Conservation (phyloP, 257 asterid genomes). For the Parsonsia alboflavescens region DNA sequence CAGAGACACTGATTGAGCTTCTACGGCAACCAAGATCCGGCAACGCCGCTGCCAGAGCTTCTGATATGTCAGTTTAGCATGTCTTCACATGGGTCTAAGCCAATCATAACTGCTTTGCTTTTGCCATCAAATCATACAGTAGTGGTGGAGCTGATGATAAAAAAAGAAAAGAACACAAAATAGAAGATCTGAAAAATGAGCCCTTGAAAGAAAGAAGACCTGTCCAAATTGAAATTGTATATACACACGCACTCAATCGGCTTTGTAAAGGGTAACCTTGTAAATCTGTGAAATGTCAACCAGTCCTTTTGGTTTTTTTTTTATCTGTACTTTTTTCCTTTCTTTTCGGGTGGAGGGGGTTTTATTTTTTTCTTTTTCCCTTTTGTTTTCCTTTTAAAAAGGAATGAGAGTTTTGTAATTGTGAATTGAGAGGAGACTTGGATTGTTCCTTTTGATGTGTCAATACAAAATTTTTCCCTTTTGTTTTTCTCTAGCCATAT, state of each 20-base stretch:
- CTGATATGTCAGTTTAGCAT: constrained; percentile 40
- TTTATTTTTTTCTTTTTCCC: not conserved
- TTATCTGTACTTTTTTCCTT: not conserved
- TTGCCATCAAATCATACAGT: not conserved
- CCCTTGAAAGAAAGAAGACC: not conserved
- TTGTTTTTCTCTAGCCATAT: too few species aligned
- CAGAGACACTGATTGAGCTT: constrained; percentile 71
- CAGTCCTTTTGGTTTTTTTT: not conserved
- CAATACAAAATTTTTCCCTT: not conserved
- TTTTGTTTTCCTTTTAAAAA: not conserved
- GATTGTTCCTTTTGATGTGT: constrained; percentile 2
- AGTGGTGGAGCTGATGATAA: not conserved
- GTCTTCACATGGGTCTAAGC: not conserved
- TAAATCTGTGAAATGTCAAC: constrained; percentile 14
- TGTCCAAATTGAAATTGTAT: constrained; percentile 16
- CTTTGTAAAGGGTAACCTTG: constrained; percentile 12
- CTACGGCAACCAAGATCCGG: constrained; percentile 89
- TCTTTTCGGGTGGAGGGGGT: not conserved
- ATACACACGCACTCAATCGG: constrained; percentile 2
- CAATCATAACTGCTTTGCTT: constrained; percentile 6
- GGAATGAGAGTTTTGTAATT: constrained; percentile 2
- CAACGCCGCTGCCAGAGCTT: constrained; percentile 44
- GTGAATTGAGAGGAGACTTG: constrained; percentile 2
- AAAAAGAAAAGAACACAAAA: not conserved
- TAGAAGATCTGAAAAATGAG: not conserved